Base-by-base conservation (phyloP, 108 stramenopile genomes). In the Cyclotella kingstonii region DNA sequence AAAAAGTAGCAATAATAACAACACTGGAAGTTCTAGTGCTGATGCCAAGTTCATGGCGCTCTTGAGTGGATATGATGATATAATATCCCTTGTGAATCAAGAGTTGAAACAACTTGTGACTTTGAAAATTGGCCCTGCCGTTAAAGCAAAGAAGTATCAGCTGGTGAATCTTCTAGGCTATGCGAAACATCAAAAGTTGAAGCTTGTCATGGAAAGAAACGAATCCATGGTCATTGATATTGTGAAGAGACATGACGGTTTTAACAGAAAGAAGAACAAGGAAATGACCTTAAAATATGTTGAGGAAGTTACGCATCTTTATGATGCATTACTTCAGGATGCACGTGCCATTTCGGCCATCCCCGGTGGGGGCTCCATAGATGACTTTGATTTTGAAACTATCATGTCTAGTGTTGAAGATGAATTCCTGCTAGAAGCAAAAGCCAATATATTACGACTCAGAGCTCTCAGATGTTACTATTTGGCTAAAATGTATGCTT, bases 281-380 rank as follows among this genome's bases (percentile, higher is more conserved):
- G 77, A 66, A 17, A 33, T 56, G 26, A 58, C 54, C 6, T 29
- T 74, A 49, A 79, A 79, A 34, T 48, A 58, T 40, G 29, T 74
- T 30, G 78, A 79, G 46, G 86, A 88, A 56, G 75, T 78, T 21
- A 67, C 84, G 17, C 90, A 89, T 59, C 45, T 89, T 21, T 91
- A 91, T 41, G 87, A 88, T 73, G 81, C 85, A 17, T 55, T 91
- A 36, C 68, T 87, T 33, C 85, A 89, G 65, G 84, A 91, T 73
- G 85, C 84, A 34, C 75, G 83, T 44, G 69, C 78, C 0, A 68
- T 89, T 54, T 47, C 75, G 12, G 51, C 73, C 19, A 42, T 91
- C 23, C 81, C 83, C 3, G 71, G 79, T 35, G 49, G 72, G 5
- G 72, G 72, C 34, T 54, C 63, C 15, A 34, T 56, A 0, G 72